Conservation (phyloP, 768 basidiomycete genomes). For the Postia placenta region DNA sequence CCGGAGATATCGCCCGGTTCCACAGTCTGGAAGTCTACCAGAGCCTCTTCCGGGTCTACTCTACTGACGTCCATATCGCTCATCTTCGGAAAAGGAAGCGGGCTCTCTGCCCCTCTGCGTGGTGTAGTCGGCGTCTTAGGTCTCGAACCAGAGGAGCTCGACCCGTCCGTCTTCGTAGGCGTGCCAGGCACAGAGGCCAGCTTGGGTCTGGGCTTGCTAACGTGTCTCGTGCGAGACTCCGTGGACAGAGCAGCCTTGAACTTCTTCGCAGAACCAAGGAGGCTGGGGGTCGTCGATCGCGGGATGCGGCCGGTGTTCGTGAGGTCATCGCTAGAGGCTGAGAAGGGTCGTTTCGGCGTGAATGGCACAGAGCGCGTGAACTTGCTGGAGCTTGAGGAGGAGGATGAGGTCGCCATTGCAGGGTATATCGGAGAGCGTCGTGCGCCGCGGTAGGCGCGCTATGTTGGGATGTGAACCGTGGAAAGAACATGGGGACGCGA, state of each 20-base stretch:
- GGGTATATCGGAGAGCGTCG: not conserved
- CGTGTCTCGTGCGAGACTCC: conserved; percentile 27
- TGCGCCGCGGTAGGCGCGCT: not conserved
- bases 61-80: conserved; percentile 76
- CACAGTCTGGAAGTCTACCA: conserved; percentile 71
- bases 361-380: conserved; percentile 39
- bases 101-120: conserved; percentile 39
- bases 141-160: conserved; percentile 22
- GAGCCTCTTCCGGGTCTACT: conserved; percentile 67
- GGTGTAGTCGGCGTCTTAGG: conserved; percentile 31
- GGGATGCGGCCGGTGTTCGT: conserved; percentile 23
- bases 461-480: conserved; percentile 5
- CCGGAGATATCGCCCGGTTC: conserved; percentile 64
- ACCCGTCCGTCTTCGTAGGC: conserved; percentile 41
- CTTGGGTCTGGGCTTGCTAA: conserved; percentile 14
- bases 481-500: not conserved
- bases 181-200: conserved; percentile 47
- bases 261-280: conserved; percentile 49
- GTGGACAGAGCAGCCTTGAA: conserved; percentile 59
- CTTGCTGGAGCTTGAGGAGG: conserved; percentile 23
- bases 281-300: conserved; percentile 31
- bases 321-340: conserved; percentile 23
- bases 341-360: conserved; percentile 50
- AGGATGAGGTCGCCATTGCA: conserved; percentile 9
- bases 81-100: conserved; percentile 36